Conservation (phyloP, 495 filamentous ascomycete genomes). For the Lasiosphaeria miniovina region DNA sequence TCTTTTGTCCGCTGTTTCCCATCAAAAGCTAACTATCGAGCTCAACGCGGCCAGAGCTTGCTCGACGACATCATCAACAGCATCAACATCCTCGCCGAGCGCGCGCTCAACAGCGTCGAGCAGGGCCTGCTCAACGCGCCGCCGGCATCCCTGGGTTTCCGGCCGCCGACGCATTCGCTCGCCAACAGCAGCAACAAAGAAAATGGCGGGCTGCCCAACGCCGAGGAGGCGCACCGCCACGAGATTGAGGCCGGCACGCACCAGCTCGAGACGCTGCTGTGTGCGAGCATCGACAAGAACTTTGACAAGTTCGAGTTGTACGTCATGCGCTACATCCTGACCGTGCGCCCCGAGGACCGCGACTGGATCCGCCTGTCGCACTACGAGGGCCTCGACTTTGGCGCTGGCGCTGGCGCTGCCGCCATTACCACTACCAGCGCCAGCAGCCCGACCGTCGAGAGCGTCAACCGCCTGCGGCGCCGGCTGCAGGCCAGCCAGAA, state of each 20-base stretch:
- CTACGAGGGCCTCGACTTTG: slow-evolving; percentile 63
- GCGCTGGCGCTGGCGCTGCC: neutral
- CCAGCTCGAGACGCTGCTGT: slow-evolving; percentile 91
- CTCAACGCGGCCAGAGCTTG: slow-evolving; percentile 57
- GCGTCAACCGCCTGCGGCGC: slow-evolving; percentile 66
- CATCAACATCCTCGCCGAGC: slow-evolving; percentile 84
- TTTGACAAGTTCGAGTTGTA: slow-evolving; percentile 97
- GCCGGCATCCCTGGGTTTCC: slow-evolving; percentile 75
- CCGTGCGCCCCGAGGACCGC: slow-evolving; percentile 65
- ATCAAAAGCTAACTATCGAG: slow-evolving; percentile 11
- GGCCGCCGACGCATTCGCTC: slow-evolving; percentile 28
- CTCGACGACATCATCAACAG: slow-evolving; percentile 98
- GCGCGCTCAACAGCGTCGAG: slow-evolving; percentile 80
- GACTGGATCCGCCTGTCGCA: slow-evolving; percentile 78
- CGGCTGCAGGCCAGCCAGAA: slow-evolving; percentile 78
- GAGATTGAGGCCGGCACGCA: slow-evolving; percentile 91
- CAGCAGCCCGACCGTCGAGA: slow-evolving; percentile 57
- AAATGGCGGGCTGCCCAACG: slow-evolving; percentile 7
- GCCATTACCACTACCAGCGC: neutral
- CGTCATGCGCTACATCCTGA: slow-evolving; percentile 82
- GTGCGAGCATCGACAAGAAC: slow-evolving; percentile 89
- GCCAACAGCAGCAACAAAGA: slow-evolving; percentile 30
- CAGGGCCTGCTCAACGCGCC: slow-evolving; percentile 68
- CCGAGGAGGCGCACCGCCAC: slow-evolving; percentile 56
- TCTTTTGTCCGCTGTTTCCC: neutral